phyloP scores from a whole-genome alignment of 345 rosid species.

The Pistacia integerrima region DNA sequence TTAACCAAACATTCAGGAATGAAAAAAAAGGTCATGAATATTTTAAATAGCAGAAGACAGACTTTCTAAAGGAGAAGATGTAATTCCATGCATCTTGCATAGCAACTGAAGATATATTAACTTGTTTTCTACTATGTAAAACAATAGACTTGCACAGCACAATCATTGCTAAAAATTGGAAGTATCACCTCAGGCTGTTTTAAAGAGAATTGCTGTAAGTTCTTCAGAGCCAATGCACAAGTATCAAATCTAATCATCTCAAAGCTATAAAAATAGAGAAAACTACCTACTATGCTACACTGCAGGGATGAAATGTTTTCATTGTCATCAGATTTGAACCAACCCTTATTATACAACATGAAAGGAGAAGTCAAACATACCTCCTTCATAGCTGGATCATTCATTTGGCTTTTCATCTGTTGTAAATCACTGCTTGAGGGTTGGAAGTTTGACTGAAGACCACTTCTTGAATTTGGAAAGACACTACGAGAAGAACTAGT shows the following conservation, averaged over 20 bases:
- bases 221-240: neutral
- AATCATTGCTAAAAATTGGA: neutral
- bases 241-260: slow-evolving; percentile 1
- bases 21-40: neutral
- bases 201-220: neutral
- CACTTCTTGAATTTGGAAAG: slow-evolving; percentile 42
- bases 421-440: slow-evolving; percentile 70
- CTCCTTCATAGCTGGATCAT: slow-evolving; percentile 93
- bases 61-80: neutral
- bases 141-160: neutral
- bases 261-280: neutral
- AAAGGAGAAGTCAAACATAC: slow-evolving; percentile 31
- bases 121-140: neutral
- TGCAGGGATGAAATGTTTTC: slow-evolving; percentile 3
- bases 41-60: neutral
- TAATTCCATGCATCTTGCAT: neutral
- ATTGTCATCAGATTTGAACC: neutral
- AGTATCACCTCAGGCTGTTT: neutral
- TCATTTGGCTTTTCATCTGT: slow-evolving; percentile 92
- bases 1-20: slow-evolving; percentile 1
- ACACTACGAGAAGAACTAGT: slow-evolving; percentile 51
- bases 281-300: neutral
- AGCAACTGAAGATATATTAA: neutral
- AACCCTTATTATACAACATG: neutral
- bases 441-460: slow-evolving; percentile 53